Base-by-base conservation (phyloP, 305 asterid genomes). In the Petunia hybrid region DNA sequence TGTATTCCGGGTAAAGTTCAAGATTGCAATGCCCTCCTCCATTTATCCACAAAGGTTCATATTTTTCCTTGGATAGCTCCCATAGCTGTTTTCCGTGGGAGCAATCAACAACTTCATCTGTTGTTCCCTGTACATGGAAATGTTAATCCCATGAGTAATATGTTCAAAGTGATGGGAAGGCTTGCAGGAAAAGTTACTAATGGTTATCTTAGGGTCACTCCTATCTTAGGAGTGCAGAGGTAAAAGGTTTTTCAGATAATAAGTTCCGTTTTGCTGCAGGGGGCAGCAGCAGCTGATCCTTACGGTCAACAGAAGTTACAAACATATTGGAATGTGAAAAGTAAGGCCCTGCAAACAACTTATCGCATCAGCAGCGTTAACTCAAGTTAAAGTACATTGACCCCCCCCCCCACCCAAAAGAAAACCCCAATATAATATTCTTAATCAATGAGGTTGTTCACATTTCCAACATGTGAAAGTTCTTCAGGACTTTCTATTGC, bases 1-100 rank as follows among this genome's bases (percentile, higher is more conserved):
- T 92, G 93, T 92, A 97, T 87, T 95, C 99, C 0, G 99, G 97
- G 65, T 92, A 97, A 71, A 97, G 93, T 86, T 97, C 99, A 59
- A 97, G 99, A 88, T 97, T 97, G 93, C 99, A 92, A 88, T 97
- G 99, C 22, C 99, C 99, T 48, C 99, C 99, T 71, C 99, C 99
- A 42, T 73, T 92, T 88, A 97, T 79, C 99, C 99, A 95, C 60
- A 93, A 39, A 51, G 99, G 99, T 39, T 97, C 99, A 59, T 97
- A 97, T 80, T 95, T 93, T 57, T 89, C 92, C 85, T 92, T 93
- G 91, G 96, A 93, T 76, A 91, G 98, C 89, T 93, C 98, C 88
- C 90, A 88, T 55, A 96, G 98, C 90, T 93, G 97, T 90, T 93
- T 93, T 65, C 99, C 99, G 10, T 96, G 99, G 63, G 97, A 91